Evolutionary conservation across 768 basidiomycete species (phyloP).

Genomic region (Boletus sp.): DNA sequence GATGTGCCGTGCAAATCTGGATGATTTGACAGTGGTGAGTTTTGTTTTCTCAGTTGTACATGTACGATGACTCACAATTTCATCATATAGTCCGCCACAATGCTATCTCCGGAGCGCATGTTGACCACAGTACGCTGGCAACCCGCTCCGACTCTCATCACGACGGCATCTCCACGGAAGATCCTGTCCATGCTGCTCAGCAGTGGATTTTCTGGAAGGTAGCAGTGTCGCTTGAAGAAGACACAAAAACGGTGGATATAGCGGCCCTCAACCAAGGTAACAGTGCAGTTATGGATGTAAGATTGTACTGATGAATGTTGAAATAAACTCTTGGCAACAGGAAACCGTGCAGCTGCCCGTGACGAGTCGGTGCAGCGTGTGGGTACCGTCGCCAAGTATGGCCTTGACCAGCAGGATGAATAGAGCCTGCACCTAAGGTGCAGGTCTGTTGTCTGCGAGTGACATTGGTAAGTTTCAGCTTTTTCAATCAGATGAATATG

Average conservation of each 20-base stretch:
- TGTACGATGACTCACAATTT: background rate
- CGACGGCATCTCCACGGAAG: slow-evolving; percentile 1
- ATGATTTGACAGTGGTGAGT: too few species aligned
- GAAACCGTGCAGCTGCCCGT: background rate
- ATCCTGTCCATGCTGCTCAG: background rate
- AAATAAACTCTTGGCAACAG: slow-evolving; percentile 2
- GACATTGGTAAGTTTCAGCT: too few species aligned
- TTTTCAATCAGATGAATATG: too few species aligned
- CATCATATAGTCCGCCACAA: slow-evolving; percentile 7
- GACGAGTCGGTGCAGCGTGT: background rate
- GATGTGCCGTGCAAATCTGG: background rate
- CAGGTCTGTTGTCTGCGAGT: background rate
- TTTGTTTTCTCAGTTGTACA: too few species aligned
- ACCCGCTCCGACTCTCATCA: background rate
- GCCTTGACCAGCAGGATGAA: background rate
- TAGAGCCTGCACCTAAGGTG: slow-evolving; percentile 3
- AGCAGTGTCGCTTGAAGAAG: slow-evolving; percentile 8
- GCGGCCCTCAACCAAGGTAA: background rate
- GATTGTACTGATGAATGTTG: slow-evolving; percentile 1
- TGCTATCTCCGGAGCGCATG: slow-evolving; percentile 1
- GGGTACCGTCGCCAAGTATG: background rate
- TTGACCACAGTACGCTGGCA: background rate
- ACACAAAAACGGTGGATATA: background rate
- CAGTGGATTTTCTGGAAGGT: background rate
- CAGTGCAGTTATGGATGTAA: slow-evolving; percentile 9